A percentile compares a stretch with the other conserved stretches of the same genome.
Conservation (phyloP, 2,329 filamentous ascomycete genomes). For the Cytospora mali region DNA sequence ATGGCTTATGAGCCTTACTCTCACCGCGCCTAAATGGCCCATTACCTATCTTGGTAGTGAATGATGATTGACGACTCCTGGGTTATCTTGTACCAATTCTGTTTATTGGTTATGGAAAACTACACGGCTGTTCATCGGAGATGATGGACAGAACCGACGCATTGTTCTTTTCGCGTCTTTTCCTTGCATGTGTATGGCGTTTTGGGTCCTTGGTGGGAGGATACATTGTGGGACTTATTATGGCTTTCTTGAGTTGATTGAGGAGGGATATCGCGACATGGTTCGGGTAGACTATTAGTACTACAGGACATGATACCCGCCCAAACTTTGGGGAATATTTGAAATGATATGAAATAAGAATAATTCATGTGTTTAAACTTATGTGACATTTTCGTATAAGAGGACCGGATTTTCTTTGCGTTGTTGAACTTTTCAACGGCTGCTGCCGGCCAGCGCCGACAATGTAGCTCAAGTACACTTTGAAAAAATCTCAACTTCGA, state of each 20-base stretch:
- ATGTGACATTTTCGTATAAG: not conserved
- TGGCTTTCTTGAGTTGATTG: conserved; percentile 2
- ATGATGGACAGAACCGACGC: not conserved
- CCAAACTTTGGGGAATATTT: not conserved
- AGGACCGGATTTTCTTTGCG: too few species aligned
- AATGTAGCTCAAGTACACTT: not conserved
- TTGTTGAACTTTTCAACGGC: not conserved
- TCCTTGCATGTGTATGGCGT: conserved; percentile 28
- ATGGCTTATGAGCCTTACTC: conserved; percentile 67
- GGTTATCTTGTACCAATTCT: not conserved
- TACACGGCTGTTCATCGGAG: not conserved
- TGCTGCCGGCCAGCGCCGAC: not conserved
- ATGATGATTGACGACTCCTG: not conserved
- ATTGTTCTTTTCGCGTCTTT: not conserved
- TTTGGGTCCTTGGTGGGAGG: conserved; percentile 10
- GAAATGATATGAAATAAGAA: conserved; percentile 7
- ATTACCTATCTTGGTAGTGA: too few species aligned
- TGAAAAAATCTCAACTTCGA: not conserved
- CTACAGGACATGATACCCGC: conserved; percentile 27
- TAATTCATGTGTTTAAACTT: not conserved
- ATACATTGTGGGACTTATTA: conserved; percentile 7
- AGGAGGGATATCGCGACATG: conserved; percentile 9
- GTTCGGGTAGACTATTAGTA: conserved; percentile 21
- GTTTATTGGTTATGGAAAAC: not conserved
- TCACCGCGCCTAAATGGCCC: conserved; percentile 51